These are phyloP conservation scores for Auricularia sp. DNA, from an alignment of 768 basidiomycete species.

Conservation along the genomic window DNA sequence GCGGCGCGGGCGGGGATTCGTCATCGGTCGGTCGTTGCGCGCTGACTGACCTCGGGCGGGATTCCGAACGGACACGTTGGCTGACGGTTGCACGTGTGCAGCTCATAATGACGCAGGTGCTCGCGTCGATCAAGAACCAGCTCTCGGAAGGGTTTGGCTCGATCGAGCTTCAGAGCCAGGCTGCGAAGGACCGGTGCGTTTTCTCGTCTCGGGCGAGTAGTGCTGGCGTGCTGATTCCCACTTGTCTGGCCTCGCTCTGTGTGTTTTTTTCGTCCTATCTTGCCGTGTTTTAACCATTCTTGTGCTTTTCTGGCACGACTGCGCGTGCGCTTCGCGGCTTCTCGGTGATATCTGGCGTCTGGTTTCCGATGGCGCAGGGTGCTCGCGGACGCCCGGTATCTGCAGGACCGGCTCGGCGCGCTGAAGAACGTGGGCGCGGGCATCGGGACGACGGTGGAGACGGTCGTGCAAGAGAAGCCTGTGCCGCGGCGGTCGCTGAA, in stretches of 20 bases:
- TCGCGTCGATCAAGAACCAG: conserved; percentile 85
- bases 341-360: conserved; percentile 7
- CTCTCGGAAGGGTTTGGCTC: conserved; percentile 77
- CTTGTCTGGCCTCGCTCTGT: neutral
- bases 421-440: conserved; percentile 60
- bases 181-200: conserved; percentile 75
- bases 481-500: conserved; percentile 19
- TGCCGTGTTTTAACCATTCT: neutral
- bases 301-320: neutral
- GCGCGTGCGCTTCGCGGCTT: conserved; percentile 1
- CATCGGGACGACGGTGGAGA: conserved; percentile 73
- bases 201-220: neutral
- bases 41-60: neutral
- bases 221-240: neutral
- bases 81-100: conserved; percentile 20
- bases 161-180: conserved; percentile 72
- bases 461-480: conserved; percentile 74
- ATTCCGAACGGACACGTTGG: neutral
- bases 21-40: neutral
- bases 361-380: conserved; percentile 38
- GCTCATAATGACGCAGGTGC: conserved; percentile 92
- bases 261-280: neutral
- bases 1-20: neutral
- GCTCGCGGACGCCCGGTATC: conserved; percentile 64
- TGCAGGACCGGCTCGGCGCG: conserved; percentile 64